A percentile compares a stretch with the other conserved stretches of the same genome.
These are phyloP conservation scores for Orbilia brochopaga DNA, from an alignment of 2,329 filamentous ascomycete genomes.

Conservation along the genomic window DNA sequence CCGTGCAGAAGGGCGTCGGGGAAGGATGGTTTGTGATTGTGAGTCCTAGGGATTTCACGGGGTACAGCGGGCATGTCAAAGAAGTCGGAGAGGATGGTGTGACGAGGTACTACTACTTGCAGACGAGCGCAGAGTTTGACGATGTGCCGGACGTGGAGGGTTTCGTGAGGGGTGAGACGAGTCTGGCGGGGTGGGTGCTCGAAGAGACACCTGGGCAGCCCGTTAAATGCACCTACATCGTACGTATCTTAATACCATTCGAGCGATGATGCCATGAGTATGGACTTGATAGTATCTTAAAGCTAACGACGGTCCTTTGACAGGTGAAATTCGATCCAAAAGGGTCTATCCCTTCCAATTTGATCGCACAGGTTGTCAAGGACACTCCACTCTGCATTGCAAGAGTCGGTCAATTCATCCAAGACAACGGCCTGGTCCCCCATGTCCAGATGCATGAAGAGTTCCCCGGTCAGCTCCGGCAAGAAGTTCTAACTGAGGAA, in stretches of 20 bases:
- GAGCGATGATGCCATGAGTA: background rate
- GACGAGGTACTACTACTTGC: slow-evolving; percentile 40
- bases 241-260: slow-evolving; percentile 10
- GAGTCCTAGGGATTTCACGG: slow-evolving; percentile 44
- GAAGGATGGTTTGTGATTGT: slow-evolving; percentile 43
- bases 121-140: slow-evolving; percentile 42
- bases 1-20: slow-evolving; percentile 44
- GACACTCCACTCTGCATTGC: slow-evolving; percentile 35
- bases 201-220: slow-evolving; percentile 29
- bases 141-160: slow-evolving; percentile 33
- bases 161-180: slow-evolving; percentile 32
- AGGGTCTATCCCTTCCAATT: slow-evolving; percentile 22
- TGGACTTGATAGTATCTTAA: background rate
- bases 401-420: slow-evolving; percentile 29
- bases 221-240: slow-evolving; percentile 40
- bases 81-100: slow-evolving; percentile 45
- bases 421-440: slow-evolving; percentile 34
- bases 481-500: slow-evolving; percentile 18
- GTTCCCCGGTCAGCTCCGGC: slow-evolving; percentile 33
- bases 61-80: slow-evolving; percentile 43
- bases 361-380: slow-evolving; percentile 28
- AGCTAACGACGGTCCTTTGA: background rate
- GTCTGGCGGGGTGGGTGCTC: slow-evolving; percentile 32
- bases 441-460: slow-evolving; percentile 36
- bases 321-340: slow-evolving; percentile 49